Base-by-base conservation (phyloP, 2,329 filamentous ascomycete species). In the Aspergillaceae sp. region DNA sequence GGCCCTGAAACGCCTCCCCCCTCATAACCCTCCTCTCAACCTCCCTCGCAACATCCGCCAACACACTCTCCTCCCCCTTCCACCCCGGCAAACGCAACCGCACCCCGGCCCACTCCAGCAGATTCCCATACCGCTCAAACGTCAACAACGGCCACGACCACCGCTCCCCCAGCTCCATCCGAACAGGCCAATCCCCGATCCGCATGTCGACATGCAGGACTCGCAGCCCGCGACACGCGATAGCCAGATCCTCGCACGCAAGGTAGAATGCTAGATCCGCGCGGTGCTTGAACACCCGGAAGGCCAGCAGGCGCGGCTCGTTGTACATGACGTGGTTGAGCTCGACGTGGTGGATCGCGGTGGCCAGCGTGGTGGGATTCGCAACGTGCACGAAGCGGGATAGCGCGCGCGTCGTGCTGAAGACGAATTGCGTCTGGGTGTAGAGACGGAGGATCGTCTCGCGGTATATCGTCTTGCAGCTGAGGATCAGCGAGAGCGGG, bases 371-470 rank as follows among this genome's bases (percentile, higher is more conserved):
- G 54, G 76, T 79, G 44, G 19, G 19, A 19, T 19, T 19, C 19
- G 77, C 68, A 3, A 54, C 56, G 7, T 66, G 60, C 2, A 75
- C 52, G 9, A 60, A 59, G 5, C 46, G 46, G 4, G 41, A 26
- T 6, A 52, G 41, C 4, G 52, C 35, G 8, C 50, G 51, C 4
- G 54, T 44, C 2, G 51, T 49, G 8, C 35, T 40, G 40, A 60
- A 59, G 29, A 60, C 48, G 41, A 60, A 60, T 27, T 60, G 56
- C 6, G 51, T 56, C 11, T 40, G 53, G 2, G 50, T 47, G 65
- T 85, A 87, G 61, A 87, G 84, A 50, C 75, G 72, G 54, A 82
- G 75, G 0, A 78, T 76, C 1, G 83, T 80, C 63, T 88, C 84
- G 10, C 65, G 60, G 56, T 84, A 78, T 36, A 86, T 68, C 43